phyloP scores from a whole-genome alignment of 1,284 basidiomycete species.

The Schizopora paradoxa region DNA sequence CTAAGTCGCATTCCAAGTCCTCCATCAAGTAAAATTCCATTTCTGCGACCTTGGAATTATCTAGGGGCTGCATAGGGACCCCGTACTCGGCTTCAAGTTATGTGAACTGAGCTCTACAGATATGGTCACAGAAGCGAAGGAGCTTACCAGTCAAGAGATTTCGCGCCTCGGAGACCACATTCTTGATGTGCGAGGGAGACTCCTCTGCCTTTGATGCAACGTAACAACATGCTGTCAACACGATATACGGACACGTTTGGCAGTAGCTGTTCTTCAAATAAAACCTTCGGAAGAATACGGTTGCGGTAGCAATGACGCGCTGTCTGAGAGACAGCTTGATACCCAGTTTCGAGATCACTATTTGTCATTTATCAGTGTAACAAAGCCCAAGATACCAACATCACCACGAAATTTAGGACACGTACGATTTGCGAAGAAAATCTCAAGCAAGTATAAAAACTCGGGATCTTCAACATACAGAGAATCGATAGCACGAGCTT shows the following conservation, averaged over 20 bases:
- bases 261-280: conserved; percentile 92
- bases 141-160: conserved; percentile 77
- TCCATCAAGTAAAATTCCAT: conserved; percentile 99
- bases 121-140: conserved; percentile 27
- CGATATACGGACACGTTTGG: conserved; percentile 91
- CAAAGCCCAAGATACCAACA: neutral
- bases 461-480: conserved; percentile 72
- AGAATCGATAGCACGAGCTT: conserved; percentile 72
- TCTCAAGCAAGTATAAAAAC: conserved; percentile 71
- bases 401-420: conserved; percentile 1
- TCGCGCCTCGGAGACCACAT: conserved; percentile 80
- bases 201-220: conserved; percentile 97
- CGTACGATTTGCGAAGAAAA: conserved; percentile 82
- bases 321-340: conserved; percentile 83
- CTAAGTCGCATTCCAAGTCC: conserved; percentile 92
- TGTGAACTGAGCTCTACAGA: neutral
- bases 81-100: conserved; percentile 49
- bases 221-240: conserved; percentile 90
- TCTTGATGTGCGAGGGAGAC: conserved; percentile 92
- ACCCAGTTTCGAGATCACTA: conserved; percentile 83
- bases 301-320: conserved; percentile 88
- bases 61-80: conserved; percentile 73
- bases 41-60: conserved; percentile 90
- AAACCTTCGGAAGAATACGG: conserved; percentile 90
- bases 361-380: conserved; percentile 5